Evolutionary conservation across 495 filamentous ascomycete genomes (phyloP), one percentile per base, ranked within the genome.

Genomic region (Aspergillus steynii): DNA sequence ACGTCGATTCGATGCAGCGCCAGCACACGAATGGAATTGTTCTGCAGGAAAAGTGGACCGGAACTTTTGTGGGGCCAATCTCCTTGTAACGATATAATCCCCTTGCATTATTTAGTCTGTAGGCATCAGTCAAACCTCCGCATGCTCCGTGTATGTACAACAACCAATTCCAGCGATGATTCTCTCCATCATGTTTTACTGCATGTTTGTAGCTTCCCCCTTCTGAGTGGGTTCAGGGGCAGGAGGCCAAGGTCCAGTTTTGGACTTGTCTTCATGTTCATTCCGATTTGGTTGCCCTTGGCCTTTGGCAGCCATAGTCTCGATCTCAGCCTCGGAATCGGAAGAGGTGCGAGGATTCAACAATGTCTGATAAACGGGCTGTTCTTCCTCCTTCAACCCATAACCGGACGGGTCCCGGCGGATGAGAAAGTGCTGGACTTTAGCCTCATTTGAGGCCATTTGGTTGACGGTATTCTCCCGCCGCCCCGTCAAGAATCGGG

Each of bases 401-500:
- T 69, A 73, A 14, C 80, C 77, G 2, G 73, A 72, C 20, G 79
- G 79, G 61, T 94, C 87, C 60, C 90, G 82, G 45, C 87, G 82
- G 66, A 83, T 80, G 26, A 96, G 66, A 66, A 96, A 96, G n/a
- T 71, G 81, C 62, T 90, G 77, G 37, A 96, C 83, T 54, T 90
- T 82, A 62, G 85, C 86, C 50, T 90, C 82, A 26, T 68, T 68
- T 46, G 79, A 82, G 56, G 74, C 78, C 60, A 81, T 78, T 32
- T 75, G 69, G 3, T 74, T 73, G 47, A 70, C 71, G 4, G 77
- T 75, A 53, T 82, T 77, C 50, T 75, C 77, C 61, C 85, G 79
- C n/a, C 84, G 80, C 47, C 78, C 76, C 20, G 69, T 79, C 65
- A 96, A 68, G 34, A 88, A 83, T 52, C 83, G 80, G 65, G 81